Evolutionary conservation across 2,329 filamentous ascomycete species (phyloP).

Genomic region (Helotiales sp.): DNA sequence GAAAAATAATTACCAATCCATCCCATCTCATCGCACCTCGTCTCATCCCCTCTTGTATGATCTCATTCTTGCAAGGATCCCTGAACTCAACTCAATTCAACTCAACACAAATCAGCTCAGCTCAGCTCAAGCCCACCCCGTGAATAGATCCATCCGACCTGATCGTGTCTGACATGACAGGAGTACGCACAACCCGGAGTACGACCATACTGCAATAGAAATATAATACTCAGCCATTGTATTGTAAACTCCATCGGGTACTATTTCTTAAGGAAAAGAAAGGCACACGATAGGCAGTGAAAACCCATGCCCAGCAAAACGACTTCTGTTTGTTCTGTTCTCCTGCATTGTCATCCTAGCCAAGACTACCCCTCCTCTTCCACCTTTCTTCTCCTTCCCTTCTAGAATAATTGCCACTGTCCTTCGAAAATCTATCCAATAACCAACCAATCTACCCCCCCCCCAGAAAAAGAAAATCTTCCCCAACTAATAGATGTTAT

Average conservation of each 20-base stretch:
- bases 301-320: not conserved
- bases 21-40: not conserved
- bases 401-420: not conserved
- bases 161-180: not conserved
- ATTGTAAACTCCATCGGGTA: no score
- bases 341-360: no score
- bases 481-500: not conserved
- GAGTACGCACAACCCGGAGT: no score
- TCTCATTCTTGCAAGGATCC: not conserved
- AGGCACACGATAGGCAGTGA: no score
- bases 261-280: no score
- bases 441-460: not conserved
- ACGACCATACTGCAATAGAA: no score
- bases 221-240: no score
- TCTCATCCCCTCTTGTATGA: constrained; percentile 1
- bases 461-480: not conserved
- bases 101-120: no score
- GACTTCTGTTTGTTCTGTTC: no score
- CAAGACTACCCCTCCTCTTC: not conserved
- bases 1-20: not conserved
- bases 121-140: no score
- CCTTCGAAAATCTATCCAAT: not conserved
- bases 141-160: not conserved
- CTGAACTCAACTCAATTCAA: not conserved
- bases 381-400: constrained; percentile 2